A percentile compares a stretch with the other conserved stretches of the same genome.
Conservation (phyloP, 768 basidiomycete genomes). For the Agaricus subrufescens region DNA sequence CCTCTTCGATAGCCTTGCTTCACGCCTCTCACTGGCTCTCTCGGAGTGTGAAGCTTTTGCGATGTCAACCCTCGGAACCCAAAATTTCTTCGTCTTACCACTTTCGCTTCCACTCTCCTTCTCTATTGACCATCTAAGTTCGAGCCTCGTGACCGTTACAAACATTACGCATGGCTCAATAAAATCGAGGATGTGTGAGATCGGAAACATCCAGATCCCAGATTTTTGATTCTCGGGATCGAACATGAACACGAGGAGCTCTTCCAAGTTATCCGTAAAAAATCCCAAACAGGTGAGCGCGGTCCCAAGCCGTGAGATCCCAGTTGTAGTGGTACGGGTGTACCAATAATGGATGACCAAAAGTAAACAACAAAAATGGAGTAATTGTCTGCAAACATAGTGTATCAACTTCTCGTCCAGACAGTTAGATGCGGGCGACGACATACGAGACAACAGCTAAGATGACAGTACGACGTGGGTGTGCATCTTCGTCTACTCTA, state of each 20-base stretch:
- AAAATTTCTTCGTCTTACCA: slow-evolving; percentile 3
- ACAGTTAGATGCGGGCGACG: not conserved
- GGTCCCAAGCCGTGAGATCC: slow-evolving; percentile 23
- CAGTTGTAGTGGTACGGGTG: slow-evolving; percentile 25
- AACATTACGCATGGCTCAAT: slow-evolving; percentile 20
- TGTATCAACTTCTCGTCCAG: no score
- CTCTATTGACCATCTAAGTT: slow-evolving; percentile 14
- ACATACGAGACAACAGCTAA: slow-evolving; percentile 14
- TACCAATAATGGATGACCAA: slow-evolving; percentile 29
- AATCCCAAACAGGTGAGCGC: slow-evolving; percentile 15
- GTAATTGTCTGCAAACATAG: slow-evolving; percentile 8
- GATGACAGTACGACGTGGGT: slow-evolving; percentile 21
- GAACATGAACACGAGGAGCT: not conserved
- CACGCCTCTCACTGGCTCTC: slow-evolving; percentile 21
- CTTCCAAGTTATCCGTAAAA: slow-evolving; percentile 2
- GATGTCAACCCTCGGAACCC: slow-evolving; percentile 17
- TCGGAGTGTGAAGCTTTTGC: slow-evolving; percentile 23
- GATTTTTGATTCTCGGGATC: not conserved
- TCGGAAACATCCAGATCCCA: not conserved
- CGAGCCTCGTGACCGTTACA: slow-evolving; percentile 18
- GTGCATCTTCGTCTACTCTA: slow-evolving; percentile 21
- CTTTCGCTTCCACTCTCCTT: not conserved
- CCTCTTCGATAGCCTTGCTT: not conserved
- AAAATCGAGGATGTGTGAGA: not conserved
- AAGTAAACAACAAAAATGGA: slow-evolving; percentile 8